Conservation (phyloP, 768 basidiomycete species). For the Agaricus sinodeliciosus region DNA sequence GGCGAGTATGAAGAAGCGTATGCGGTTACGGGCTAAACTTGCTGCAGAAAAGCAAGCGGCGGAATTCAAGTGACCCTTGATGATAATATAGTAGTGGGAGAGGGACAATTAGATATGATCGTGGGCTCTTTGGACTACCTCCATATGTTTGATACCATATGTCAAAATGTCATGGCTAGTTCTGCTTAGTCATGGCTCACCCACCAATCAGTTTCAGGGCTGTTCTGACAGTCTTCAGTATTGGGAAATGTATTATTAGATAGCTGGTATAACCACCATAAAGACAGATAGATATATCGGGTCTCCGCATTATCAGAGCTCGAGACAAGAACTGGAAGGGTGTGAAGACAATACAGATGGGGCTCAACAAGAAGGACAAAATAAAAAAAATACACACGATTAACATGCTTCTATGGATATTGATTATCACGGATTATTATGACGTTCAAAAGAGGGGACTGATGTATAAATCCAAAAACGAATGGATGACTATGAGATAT, state of each 20-base stretch:
- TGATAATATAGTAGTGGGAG: background rate
- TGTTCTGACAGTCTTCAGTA: background rate
- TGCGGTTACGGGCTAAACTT: constrained; percentile 41
- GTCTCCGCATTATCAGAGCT: constrained; percentile 10
- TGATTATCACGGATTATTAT: constrained; percentile 3
- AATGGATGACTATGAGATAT: constrained; percentile 2
- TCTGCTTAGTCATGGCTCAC: no score
- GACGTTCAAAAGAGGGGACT: constrained; percentile 3
- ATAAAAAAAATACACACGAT: constrained; percentile 8
- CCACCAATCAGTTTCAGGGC: background rate
- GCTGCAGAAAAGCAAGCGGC: constrained; percentile 32
- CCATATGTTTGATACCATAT: no score
- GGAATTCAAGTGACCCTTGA: background rate
- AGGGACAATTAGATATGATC: constrained; percentile 1
- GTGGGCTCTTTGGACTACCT: no score
- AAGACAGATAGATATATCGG: constrained; percentile 7
- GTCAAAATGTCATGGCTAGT: no score
- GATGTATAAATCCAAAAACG: constrained; percentile 6
- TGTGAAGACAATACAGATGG: constrained; percentile 6
- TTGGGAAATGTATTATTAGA: background rate
- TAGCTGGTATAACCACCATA: constrained; percentile 7
- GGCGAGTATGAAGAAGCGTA: constrained; percentile 38
- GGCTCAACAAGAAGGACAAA: background rate
- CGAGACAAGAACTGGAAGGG: constrained; percentile 2
- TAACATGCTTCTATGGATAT: background rate